A percentile compares a stretch with the other conserved stretches of the same genome.
Evolutionary conservation across 805 yeast genomes (phyloP).

Genomic region (Candida bentonensis): DNA sequence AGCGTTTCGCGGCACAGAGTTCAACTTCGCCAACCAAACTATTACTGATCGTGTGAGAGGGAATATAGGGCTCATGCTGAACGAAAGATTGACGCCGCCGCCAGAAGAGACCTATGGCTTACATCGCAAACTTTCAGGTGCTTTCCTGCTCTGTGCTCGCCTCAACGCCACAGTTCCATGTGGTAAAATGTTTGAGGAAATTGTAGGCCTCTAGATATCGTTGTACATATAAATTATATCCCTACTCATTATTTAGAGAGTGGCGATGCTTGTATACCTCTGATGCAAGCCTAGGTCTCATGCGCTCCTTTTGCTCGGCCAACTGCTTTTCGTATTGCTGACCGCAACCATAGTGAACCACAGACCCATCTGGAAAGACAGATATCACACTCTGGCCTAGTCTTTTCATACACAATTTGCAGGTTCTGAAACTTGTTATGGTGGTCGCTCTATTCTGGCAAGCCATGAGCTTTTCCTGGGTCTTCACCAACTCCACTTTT

Average conservation of each 20-base stretch:
- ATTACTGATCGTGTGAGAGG: slow-evolving; percentile 86
- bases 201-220: slow-evolving; percentile 34
- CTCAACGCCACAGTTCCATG: slow-evolving; percentile 75
- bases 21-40: slow-evolving; percentile 71
- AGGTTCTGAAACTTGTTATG: slow-evolving; percentile 27
- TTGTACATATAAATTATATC: neutral
- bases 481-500: slow-evolving; percentile 34
- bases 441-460: slow-evolving; percentile 21
- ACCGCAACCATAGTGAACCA: neutral
- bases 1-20: slow-evolving; percentile 55
- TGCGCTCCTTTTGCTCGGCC: neutral
- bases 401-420: slow-evolving; percentile 37
- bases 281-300: neutral
- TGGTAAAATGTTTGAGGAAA: slow-evolving; percentile 57
- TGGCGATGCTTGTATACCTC: neutral
- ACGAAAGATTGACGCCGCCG: slow-evolving; percentile 88
- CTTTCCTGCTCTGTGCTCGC: slow-evolving; percentile 77
- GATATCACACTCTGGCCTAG: slow-evolving; percentile 34
- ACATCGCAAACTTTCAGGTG: slow-evolving; percentile 91
- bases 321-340: neutral
- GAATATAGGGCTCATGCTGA: slow-evolving; percentile 78
- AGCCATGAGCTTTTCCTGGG: slow-evolving; percentile 25
- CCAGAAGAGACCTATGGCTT: slow-evolving; percentile 97
- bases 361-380: slow-evolving; percentile 20
- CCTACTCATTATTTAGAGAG: neutral